Percentiles rank a stretch among this genome's conserved stretches.
These are phyloP conservation scores for Clonostachys solani DNA, from an alignment of 2,329 filamentous ascomycete genomes.

Conservation along the genomic window DNA sequence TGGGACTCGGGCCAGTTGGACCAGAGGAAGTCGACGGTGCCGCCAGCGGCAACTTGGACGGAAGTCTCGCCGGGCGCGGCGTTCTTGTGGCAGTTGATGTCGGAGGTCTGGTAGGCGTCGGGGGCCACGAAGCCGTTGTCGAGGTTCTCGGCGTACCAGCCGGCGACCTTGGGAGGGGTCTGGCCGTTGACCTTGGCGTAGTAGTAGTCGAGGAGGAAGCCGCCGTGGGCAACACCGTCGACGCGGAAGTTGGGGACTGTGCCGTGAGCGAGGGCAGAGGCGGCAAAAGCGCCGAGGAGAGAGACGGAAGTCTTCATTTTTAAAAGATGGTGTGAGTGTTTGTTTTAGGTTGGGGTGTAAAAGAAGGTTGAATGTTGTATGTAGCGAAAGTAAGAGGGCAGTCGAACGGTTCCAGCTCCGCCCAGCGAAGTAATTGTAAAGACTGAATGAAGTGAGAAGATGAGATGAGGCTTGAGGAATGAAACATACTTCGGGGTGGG, in stretches of 20 bases:
- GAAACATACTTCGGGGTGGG: no score
- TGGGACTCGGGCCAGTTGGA: constrained; percentile 32
- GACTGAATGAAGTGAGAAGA: no score
- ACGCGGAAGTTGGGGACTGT: constrained; percentile 1
- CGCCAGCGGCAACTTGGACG: constrained; percentile 28
- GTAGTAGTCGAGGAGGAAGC: background rate
- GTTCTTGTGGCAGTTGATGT: constrained; percentile 40
- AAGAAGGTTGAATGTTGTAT: no score
- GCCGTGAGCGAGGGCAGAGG: constrained; percentile 2
- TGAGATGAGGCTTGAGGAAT: no score
- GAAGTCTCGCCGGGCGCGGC: constrained; percentile 25
- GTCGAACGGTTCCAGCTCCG: no score
- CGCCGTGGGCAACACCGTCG: background rate
- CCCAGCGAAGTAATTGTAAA: no score
- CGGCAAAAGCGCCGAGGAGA: background rate
- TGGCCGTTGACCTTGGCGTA: background rate
- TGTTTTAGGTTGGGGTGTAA: no score
- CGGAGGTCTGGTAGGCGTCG: constrained; percentile 23
- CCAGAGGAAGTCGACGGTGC: constrained; percentile 31
- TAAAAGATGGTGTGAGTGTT: no score
- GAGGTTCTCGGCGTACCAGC: constrained; percentile 6
- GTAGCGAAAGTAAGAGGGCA: no score
- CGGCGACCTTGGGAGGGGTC: constrained; percentile 3
- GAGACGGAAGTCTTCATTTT: no score
- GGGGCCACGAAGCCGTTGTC: constrained; percentile 44